Evolutionary conservation across 1,284 basidiomycete species (phyloP).

Genomic region (Ustilago xerochloae): DNA sequence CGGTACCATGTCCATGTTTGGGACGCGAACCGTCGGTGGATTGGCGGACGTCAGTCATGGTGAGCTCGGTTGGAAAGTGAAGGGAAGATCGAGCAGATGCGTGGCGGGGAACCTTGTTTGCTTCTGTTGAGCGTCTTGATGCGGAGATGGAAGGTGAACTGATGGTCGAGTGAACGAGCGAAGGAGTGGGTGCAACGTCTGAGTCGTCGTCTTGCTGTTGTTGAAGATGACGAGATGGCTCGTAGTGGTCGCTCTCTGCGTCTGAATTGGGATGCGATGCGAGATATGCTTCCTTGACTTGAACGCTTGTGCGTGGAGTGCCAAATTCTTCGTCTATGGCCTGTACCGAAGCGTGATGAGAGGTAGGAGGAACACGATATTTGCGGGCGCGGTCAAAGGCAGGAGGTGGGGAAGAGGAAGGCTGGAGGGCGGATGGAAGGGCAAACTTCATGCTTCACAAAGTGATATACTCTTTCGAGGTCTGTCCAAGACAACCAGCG

Average conservation of each 20-base stretch:
- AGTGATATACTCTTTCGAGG: neutral
- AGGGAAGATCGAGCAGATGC: neutral
- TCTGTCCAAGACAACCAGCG: neutral
- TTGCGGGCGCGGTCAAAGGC: conserved; percentile 47
- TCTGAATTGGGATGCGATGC: conserved; percentile 41
- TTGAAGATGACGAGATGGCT: neutral
- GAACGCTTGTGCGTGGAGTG: conserved; percentile 33
- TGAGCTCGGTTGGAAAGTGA: neutral
- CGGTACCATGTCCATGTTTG: conserved; percentile 42
- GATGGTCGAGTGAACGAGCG: conserved; percentile 30
- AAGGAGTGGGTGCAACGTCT: conserved; percentile 24
- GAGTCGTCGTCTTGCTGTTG: conserved; percentile 5
- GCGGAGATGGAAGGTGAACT: conserved; percentile 16
- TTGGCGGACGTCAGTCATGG: conserved; percentile 16
- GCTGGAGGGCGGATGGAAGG: conserved; percentile 13
- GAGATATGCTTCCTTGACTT: conserved; percentile 52
- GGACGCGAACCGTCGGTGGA: conserved; percentile 8
- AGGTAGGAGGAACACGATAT: conserved; percentile 47
- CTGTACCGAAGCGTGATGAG: conserved; percentile 44
- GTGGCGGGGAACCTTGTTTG: neutral
- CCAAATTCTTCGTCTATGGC: conserved; percentile 44
- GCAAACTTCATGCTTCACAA: conserved; percentile 20
- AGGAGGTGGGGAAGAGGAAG: conserved; percentile 18
- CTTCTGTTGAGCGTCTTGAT: neutral
- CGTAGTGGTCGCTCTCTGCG: conserved; percentile 16